Conservation (phyloP, 306 rosid species). For the Vachellia collinsii region DNA sequence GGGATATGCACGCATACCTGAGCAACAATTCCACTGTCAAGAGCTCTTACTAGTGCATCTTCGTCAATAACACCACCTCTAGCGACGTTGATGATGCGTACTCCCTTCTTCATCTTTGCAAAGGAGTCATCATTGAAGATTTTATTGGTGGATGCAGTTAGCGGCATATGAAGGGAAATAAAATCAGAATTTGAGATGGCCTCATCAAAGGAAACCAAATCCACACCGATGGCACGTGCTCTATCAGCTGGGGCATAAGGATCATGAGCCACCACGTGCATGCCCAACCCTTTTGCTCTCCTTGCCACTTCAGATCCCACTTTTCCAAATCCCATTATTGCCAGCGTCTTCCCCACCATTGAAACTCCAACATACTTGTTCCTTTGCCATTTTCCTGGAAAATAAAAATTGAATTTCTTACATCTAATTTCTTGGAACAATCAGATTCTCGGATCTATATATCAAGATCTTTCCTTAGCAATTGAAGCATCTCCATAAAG, state of each 20-base stretch:
- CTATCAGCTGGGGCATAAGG: conserved; percentile 90
- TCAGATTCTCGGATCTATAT: neutral
- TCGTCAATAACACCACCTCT: conserved; percentile 96
- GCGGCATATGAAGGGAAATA: conserved; percentile 92
- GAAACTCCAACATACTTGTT: conserved; percentile 95
- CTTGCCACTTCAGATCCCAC: conserved; percentile 95
- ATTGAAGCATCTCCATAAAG: neutral
- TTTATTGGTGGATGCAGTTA: conserved; percentile 76
- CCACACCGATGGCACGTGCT: conserved; percentile 93
- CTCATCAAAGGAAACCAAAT: conserved; percentile 76
- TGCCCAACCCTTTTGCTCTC: conserved; percentile 87
- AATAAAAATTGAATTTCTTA: neutral
- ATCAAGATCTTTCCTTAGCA: neutral
- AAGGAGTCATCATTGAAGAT: conserved; percentile 74
- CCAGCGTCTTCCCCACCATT: conserved; percentile 87
- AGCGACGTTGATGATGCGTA: conserved; percentile 78
- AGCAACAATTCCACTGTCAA: conserved; percentile 80
- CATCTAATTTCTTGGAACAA: neutral
- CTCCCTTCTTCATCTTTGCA: conserved; percentile 82
- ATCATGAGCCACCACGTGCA: conserved; percentile 92
- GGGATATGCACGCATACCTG: conserved; percentile 51
- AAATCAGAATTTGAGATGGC: conserved; percentile 79
- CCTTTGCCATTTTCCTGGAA: conserved; percentile 80
- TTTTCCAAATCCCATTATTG: conserved; percentile 90
- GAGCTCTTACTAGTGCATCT: conserved; percentile 81